Conservation (phyloP, 202 grass and related monocot genomes). For the Bolboschoenoplectus hybrid region DNA sequence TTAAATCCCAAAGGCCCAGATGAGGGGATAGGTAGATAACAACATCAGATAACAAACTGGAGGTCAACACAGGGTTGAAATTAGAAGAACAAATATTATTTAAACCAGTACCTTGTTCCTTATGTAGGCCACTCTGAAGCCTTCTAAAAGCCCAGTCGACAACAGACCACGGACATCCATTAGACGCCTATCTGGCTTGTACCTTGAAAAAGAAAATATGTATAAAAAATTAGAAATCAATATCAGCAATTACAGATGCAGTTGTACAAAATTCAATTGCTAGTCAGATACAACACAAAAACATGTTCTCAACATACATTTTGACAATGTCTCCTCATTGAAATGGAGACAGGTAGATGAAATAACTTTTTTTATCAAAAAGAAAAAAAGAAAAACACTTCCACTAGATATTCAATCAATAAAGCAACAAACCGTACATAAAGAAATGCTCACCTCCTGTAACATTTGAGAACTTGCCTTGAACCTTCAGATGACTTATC, state of each 20-base stretch:
- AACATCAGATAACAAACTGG: neutral
- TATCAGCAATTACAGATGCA: neutral
- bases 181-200: slow-evolving; percentile 60
- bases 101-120: slow-evolving; percentile 50
- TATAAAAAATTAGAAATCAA: slow-evolving; percentile 19
- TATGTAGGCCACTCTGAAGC: slow-evolving; percentile 65
- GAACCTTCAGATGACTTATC: slow-evolving; percentile 28
- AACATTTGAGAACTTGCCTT: slow-evolving; percentile 26
- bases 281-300: slow-evolving; percentile 16
- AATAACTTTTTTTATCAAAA: slow-evolving; percentile 22
- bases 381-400: neutral
- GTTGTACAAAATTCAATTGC: slow-evolving; percentile 6
- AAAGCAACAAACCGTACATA: slow-evolving; percentile 20
- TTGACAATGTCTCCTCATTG: neutral
- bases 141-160: slow-evolving; percentile 81
- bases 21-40: neutral
- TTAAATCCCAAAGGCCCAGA: neutral
- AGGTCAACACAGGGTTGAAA: neutral
- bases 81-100: neutral
- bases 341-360: neutral
- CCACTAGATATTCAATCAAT: slow-evolving; percentile 2
- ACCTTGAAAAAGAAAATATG: slow-evolving; percentile 39
- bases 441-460: slow-evolving; percentile 29
- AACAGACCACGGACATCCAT: slow-evolving; percentile 66
- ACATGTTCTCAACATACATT: neutral